Conservation (phyloP, 345 rosid genomes). For the Citrus reticulata region DNA sequence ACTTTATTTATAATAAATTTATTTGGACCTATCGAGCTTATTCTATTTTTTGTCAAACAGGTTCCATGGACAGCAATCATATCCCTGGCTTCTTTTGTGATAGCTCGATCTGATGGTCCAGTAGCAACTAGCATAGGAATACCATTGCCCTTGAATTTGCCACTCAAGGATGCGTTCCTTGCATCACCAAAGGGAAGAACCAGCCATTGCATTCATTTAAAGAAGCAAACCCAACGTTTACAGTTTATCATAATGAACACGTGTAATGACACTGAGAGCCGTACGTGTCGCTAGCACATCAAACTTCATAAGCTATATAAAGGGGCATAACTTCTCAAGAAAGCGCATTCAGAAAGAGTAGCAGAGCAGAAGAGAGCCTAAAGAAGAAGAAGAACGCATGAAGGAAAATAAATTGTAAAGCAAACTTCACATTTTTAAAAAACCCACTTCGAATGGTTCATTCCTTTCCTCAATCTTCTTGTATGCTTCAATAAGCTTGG, state of each 20-base stretch:
- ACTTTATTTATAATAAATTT: no score
- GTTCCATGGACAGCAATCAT: slow-evolving; percentile 13
- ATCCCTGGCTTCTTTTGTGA: slow-evolving; percentile 40
- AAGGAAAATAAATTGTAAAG: no score
- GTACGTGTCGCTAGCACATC: no score
- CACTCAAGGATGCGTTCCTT: slow-evolving; percentile 39
- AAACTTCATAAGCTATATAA: no score
- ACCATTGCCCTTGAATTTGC: slow-evolving; percentile 45
- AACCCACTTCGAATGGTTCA: slow-evolving; percentile 40
- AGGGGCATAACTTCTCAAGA: no score
- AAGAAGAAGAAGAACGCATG: no score
- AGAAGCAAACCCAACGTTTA: slow-evolving; percentile 16
- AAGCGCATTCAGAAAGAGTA: no score
- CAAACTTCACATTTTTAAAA: neutral
- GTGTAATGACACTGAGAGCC: no score
- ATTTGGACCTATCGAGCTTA: no score
- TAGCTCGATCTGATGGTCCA: slow-evolving; percentile 53
- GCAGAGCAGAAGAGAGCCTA: no score
- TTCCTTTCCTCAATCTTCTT: slow-evolving; percentile 48
- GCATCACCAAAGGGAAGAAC: slow-evolving; percentile 65
- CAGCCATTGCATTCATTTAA: slow-evolving; percentile 49
- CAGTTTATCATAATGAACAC: no score
- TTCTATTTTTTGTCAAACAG: neutral
- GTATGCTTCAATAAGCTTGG: slow-evolving; percentile 54
- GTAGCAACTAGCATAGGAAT: slow-evolving; percentile 50